These are phyloP conservation scores for Aspergillus kassunensis DNA, from an alignment of 495 filamentous ascomycete species.

Conservation along the genomic window DNA sequence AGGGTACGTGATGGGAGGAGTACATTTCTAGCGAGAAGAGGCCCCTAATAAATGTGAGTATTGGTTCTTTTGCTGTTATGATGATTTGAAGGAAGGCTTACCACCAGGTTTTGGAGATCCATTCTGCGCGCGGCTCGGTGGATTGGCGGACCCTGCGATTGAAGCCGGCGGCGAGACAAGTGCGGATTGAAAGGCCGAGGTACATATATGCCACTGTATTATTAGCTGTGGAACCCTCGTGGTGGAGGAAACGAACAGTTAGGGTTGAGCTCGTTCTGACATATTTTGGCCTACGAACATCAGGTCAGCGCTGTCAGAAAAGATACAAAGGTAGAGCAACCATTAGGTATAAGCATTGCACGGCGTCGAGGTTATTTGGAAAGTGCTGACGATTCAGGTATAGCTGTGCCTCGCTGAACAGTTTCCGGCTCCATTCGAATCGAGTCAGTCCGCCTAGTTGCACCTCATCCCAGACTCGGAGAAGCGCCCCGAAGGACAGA, in stretches of 20 bases:
- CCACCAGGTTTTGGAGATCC: constrained; percentile 45
- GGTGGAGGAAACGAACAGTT: constrained; percentile 25
- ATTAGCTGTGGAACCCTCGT: not conserved
- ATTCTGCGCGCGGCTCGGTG: constrained; percentile 33
- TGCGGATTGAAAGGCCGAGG: constrained; percentile 37
- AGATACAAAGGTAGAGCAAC: constrained; percentile 16
- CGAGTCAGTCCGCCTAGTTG: constrained; percentile 32
- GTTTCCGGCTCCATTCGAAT: constrained; percentile 42
- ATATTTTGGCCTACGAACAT: constrained; percentile 33
- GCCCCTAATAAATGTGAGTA: constrained; percentile 24
- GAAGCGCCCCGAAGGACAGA: constrained; percentile 35
- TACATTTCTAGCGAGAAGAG: constrained; percentile 42
- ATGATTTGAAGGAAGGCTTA: constrained; percentile 18
- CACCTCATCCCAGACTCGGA: constrained; percentile 38
- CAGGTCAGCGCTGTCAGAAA: not conserved
- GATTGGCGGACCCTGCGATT: constrained; percentile 33
- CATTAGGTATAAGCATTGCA: constrained; percentile 41
- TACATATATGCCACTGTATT: constrained; percentile 44
- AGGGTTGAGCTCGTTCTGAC: constrained; percentile 42
- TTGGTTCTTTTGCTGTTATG: not conserved
- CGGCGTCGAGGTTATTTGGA: constrained; percentile 39
- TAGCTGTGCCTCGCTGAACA: constrained; percentile 38
- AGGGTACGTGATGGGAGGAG: not conserved
- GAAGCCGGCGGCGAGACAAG: constrained; percentile 40
- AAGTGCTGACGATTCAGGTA: constrained; percentile 35